These are phyloP conservation scores for Penicillium samsonianum DNA, from an alignment of 495 filamentous ascomycete species.

Conservation along the genomic window DNA sequence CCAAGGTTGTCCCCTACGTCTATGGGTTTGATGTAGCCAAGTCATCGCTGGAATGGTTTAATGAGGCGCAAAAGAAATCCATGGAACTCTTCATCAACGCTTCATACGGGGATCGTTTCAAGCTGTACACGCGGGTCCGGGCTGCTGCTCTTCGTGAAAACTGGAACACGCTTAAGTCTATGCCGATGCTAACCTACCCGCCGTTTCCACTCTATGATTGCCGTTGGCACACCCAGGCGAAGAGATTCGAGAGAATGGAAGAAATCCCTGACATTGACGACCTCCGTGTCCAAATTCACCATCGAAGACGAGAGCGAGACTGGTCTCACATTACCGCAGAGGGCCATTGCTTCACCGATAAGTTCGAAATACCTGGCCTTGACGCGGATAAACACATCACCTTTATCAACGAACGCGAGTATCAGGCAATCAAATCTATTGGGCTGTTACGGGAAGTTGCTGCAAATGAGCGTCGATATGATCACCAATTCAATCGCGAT, in stretches of 20 bases:
- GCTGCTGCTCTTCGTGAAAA: constrained; percentile 3
- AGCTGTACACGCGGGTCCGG: not conserved
- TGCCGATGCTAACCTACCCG: constrained; percentile 2
- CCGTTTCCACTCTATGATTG: constrained; percentile 3
- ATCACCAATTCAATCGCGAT: no score
- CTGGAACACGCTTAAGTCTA: constrained; percentile 2
- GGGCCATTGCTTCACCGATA: constrained; percentile 3
- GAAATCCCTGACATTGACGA: constrained; percentile 1
- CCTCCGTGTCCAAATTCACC: constrained; percentile 3
- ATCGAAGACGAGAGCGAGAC: not conserved
- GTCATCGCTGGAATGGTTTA: constrained; percentile 3
- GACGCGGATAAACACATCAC: no score
- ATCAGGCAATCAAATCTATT: no score
- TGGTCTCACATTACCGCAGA: constrained; percentile 4
- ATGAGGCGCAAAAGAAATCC: constrained; percentile 1
- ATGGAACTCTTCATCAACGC: constrained; percentile 3
- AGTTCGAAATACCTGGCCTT: constrained; percentile 4
- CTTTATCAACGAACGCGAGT: no score
- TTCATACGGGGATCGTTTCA: not conserved
- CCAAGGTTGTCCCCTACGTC: constrained; percentile 2
- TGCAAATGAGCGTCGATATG: no score
- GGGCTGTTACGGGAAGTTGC: no score
- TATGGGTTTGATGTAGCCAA: constrained; percentile 3
- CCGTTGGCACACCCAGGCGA: not conserved
- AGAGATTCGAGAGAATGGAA: constrained; percentile 3